These are phyloP conservation scores for Chrysoporthe cubensis DNA, from an alignment of 2,329 filamentous ascomycete genomes.

Conservation along the genomic window DNA sequence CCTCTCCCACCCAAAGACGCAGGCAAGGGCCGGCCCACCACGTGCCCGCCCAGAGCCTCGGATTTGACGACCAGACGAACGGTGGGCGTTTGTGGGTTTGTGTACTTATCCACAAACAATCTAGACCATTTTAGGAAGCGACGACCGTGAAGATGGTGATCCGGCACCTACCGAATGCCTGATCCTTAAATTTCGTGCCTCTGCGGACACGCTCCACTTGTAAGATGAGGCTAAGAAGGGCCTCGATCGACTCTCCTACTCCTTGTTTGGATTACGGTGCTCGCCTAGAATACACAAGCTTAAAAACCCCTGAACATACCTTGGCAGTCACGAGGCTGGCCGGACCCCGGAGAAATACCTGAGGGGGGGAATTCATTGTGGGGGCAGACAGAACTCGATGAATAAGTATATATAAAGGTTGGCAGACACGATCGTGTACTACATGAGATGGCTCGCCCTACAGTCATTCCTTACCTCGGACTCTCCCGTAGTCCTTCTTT, in stretches of 20 bases:
- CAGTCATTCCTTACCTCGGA: constrained; percentile 4
- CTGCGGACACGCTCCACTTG: neutral
- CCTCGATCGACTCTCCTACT: neutral
- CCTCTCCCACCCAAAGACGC: too few relatives aligned
- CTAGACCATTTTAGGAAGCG: neutral
- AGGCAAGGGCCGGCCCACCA: neutral
- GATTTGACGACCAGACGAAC: neutral
- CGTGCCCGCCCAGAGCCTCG: constrained; percentile 1
- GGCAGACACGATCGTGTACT: neutral
- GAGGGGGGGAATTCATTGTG: neutral
- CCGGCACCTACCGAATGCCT: neutral
- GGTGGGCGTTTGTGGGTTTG: neutral
- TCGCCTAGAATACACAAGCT: constrained; percentile 2
- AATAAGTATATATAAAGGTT: neutral
- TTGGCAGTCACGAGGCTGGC: neutral
- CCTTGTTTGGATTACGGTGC: neutral
- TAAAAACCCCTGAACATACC: constrained; percentile 1
- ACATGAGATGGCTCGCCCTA: neutral
- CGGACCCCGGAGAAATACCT: neutral
- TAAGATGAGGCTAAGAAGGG: constrained; percentile 6
- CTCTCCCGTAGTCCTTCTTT: neutral
- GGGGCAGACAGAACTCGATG: neutral
- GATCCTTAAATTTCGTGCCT: neutral
- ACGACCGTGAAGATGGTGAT: neutral
- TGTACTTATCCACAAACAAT: neutral